Conservation (phyloP, 345 rosid genomes). For the Microthlaspi erraticum region DNA sequence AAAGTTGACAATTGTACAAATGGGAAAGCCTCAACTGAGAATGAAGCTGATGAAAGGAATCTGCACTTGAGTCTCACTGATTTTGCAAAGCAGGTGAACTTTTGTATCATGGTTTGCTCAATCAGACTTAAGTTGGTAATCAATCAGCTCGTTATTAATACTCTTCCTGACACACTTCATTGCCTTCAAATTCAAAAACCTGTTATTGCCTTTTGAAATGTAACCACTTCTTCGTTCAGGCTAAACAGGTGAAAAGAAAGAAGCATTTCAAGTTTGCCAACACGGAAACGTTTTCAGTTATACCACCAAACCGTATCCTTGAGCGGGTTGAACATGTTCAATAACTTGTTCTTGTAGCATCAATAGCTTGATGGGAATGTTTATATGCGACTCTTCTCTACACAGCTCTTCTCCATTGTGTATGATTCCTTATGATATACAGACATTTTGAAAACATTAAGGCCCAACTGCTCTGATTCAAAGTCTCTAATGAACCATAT, state of each 20-base stretch:
- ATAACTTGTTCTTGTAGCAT: neutral
- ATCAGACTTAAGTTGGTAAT: conserved; percentile 13
- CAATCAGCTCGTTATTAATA: conserved; percentile 1
- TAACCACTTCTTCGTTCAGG: conserved; percentile 45
- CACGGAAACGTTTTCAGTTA: conserved; percentile 50
- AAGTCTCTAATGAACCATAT: conserved; percentile 48
- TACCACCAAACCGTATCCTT: conserved; percentile 79
- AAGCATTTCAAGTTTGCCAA: conserved; percentile 54
- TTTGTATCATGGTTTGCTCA: neutral
- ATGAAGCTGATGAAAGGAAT: conserved; percentile 22
- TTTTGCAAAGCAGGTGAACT: conserved; percentile 32
- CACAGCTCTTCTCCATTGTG: conserved; percentile 9
- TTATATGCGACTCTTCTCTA: conserved; percentile 9
- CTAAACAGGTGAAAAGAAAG: conserved; percentile 44
- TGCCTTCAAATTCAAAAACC: conserved; percentile 48
- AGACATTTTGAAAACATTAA: conserved; percentile 58
- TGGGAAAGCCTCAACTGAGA: conserved; percentile 25
- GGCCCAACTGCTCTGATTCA: conserved; percentile 55
- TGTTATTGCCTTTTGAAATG: conserved; percentile 52
- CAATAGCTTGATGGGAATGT: conserved; percentile 10
- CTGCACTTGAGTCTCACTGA: conserved; percentile 7
- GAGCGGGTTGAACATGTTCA: neutral
- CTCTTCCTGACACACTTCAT: conserved; percentile 12
- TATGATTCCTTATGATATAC: conserved; percentile 56
- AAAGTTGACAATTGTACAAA: conserved; percentile 23